phyloP scores from a whole-genome alignment of 805 yeast species.

The Yamadazyma sp. region DNA sequence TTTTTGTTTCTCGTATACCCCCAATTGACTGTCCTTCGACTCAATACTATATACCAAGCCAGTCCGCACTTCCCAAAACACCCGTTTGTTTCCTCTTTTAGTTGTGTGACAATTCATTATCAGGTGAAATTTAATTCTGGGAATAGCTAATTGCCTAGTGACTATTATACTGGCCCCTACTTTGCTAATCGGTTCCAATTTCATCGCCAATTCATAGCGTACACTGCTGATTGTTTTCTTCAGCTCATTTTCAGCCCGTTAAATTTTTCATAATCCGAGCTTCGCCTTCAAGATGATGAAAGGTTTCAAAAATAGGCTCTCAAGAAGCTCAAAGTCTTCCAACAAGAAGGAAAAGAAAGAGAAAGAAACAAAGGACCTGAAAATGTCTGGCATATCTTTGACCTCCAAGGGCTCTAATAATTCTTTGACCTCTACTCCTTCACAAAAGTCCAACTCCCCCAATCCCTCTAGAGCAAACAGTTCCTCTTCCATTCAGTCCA shows the following conservation, averaged over 20 bases:
- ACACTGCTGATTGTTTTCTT: too few species aligned
- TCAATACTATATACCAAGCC: too few species aligned
- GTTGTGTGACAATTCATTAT: too few species aligned
- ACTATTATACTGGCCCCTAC: too few species aligned
- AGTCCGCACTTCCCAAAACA: too few species aligned
- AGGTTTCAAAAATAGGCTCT: slow-evolving; percentile 47
- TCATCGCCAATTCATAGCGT: too few species aligned
- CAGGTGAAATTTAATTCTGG: too few species aligned
- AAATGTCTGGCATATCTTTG: slow-evolving; percentile 9
- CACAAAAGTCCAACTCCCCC: slow-evolving; percentile 30
- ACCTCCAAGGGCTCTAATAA: slow-evolving; percentile 14
- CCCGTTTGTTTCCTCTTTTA: too few species aligned
- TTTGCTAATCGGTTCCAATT: too few species aligned
- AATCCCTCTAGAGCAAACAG: slow-evolving; percentile 34
- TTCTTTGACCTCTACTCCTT: slow-evolving; percentile 18
- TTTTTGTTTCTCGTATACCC: not conserved
- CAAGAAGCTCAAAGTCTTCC: slow-evolving; percentile 35
- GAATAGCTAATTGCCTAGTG: too few species aligned
- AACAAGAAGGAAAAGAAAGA: slow-evolving; percentile 40
- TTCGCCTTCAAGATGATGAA: slow-evolving; percentile 45
- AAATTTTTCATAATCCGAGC: too few species aligned
- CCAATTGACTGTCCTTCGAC: slow-evolving; percentile 7
- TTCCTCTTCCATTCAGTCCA: slow-evolving; percentile 25
- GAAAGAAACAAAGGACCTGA: slow-evolving; percentile 20
- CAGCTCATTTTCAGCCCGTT: too few species aligned